phyloP scores from a whole-genome alignment of 306 rosid species.

The Mucuna pruriens region DNA sequence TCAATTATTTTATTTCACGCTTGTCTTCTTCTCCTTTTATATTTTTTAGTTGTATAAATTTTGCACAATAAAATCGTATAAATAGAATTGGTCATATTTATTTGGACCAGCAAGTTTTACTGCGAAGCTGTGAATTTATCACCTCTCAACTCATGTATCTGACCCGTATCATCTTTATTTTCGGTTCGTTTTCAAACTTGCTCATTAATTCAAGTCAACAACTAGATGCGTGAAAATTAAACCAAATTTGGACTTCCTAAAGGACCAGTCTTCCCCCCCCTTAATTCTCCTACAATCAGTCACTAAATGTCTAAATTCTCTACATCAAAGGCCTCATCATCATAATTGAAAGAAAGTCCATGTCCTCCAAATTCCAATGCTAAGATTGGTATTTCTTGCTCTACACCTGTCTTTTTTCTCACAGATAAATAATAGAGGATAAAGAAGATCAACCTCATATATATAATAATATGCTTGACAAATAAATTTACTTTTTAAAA shows the following conservation, averaged over 20 bases:
- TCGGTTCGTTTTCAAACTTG: background rate
- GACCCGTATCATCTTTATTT: too few species aligned
- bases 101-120: too few species aligned
- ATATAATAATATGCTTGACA: too few species aligned
- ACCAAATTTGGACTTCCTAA: background rate
- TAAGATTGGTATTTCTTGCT: background rate
- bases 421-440: conserved; percentile 19
- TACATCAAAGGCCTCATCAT: background rate
- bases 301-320: background rate
- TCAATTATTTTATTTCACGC: too few species aligned
- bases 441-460: too few species aligned
- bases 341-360: background rate
- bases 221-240: background rate
- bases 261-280: background rate
- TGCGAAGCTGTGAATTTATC: too few species aligned
- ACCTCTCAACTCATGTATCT: too few species aligned
- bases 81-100: too few species aligned
- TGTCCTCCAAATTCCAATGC: background rate
- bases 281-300: background rate
- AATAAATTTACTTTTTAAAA: too few species aligned
- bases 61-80: too few species aligned
- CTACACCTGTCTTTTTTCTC: conserved; percentile 21
- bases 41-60: too few species aligned
- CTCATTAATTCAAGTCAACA: background rate
- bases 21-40: too few species aligned